Conservation (phyloP, 164 flowering plant genomes). For the Vitis labrusca region DNA sequence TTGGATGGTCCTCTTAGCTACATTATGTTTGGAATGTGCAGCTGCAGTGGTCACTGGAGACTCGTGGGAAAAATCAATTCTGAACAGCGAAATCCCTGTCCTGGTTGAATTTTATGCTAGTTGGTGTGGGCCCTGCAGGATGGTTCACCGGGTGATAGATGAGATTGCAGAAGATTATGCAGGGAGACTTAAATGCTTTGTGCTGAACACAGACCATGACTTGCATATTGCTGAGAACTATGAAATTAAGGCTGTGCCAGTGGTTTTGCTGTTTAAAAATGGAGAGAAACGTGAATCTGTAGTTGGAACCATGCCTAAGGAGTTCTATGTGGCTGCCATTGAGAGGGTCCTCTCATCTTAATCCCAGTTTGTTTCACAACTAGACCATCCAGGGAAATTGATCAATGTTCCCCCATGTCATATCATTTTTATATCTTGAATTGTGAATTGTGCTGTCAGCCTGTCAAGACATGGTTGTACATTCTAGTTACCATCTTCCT, state of each 20-base stretch:
- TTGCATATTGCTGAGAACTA: slow-evolving; percentile 53
- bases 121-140: slow-evolving; percentile 97
- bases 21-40: slow-evolving; percentile 32
- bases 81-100: slow-evolving; percentile 65
- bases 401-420: neutral
- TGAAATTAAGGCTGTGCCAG: slow-evolving; percentile 78
- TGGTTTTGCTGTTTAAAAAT: slow-evolving; percentile 78
- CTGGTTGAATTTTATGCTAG: slow-evolving; percentile 84
- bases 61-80: slow-evolving; percentile 66
- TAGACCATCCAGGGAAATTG: neutral
- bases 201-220: slow-evolving; percentile 67
- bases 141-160: slow-evolving; percentile 87
- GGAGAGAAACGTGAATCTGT: slow-evolving; percentile 65
- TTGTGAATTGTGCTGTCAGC: neutral
- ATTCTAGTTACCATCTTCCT: too few relatives aligned
- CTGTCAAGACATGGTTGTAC: too few relatives aligned
- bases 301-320: slow-evolving; percentile 90
- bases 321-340: slow-evolving; percentile 67
- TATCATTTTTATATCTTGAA: neutral
- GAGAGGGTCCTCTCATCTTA: slow-evolving; percentile 54
- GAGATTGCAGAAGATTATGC: slow-evolving; percentile 74
- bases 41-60: slow-evolving; percentile 59
- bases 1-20: neutral
- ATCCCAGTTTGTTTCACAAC: neutral
- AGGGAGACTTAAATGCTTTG: slow-evolving; percentile 64